Evolutionary conservation across 108 stramenopile species (phyloP).

Genomic region (Cyclotella kingstonii): DNA sequence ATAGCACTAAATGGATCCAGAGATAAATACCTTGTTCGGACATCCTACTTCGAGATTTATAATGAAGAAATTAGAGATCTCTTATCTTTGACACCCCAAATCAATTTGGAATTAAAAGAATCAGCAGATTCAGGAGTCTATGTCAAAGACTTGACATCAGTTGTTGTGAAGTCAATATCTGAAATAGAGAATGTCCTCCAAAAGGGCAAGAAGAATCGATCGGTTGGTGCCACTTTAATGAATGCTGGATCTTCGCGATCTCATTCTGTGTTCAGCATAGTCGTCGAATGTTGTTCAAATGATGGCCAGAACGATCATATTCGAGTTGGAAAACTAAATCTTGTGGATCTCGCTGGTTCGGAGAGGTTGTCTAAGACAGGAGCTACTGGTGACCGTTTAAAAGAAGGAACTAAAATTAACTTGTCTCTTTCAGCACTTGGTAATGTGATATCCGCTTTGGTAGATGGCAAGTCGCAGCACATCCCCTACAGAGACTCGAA

Average conservation of each 20-base stretch:
- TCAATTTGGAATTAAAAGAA: constrained; percentile 77
- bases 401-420: constrained; percentile 94
- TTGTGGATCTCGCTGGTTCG: constrained; percentile 97
- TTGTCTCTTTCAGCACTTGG: constrained; percentile 95
- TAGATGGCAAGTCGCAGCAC: constrained; percentile 91
- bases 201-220: constrained; percentile 83
- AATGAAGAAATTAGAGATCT: constrained; percentile 98
- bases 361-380: constrained; percentile 97
- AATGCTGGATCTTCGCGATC: constrained; percentile 87
- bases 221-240: constrained; percentile 89
- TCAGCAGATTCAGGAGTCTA: constrained; percentile 76
- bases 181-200: constrained; percentile 87
- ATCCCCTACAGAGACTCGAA: constrained; percentile 99
- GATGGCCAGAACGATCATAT: constrained; percentile 70
- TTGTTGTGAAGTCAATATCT: constrained; percentile 69
- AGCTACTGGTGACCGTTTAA: constrained; percentile 90
- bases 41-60: constrained; percentile 97
- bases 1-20: constrained; percentile 62
- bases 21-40: constrained; percentile 89
- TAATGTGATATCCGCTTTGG: constrained; percentile 96
- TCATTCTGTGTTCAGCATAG: constrained; percentile 87
- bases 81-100: constrained; percentile 64
- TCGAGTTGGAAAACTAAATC: constrained; percentile 91
- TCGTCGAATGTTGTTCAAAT: constrained; percentile 50
- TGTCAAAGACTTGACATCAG: constrained; percentile 80